Percentiles rank a stretch among this genome's conserved stretches.
phyloP scores from a whole-genome alignment of 352 stramenopile species.

The Vaucheria bursata region DNA sequence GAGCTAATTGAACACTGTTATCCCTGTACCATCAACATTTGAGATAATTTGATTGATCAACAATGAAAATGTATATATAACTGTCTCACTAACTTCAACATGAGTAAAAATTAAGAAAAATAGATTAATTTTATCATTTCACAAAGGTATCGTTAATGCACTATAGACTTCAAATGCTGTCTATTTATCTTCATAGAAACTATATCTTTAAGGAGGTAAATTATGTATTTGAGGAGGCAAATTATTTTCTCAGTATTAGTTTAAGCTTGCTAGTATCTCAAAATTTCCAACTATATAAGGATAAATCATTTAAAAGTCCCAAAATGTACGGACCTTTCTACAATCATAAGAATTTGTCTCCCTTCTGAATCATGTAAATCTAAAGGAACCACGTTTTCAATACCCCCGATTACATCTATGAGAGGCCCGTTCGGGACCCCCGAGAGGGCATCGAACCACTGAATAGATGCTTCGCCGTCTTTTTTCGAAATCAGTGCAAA shows the following conservation, averaged over 20 bases:
- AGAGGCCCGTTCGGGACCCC: slow-evolving; percentile 14
- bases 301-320: background rate
- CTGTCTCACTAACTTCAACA: background rate
- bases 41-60: no score
- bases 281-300: background rate
- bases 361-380: slow-evolving; percentile 20
- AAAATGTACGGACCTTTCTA: slow-evolving; percentile 36
- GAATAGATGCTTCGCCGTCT: background rate
- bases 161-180: no score
- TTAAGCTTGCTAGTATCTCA: background rate
- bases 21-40: background rate
- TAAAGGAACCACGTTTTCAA: slow-evolving; percentile 22
- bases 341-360: slow-evolving; percentile 27
- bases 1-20: slow-evolving; percentile 5
- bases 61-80: slow-evolving; percentile 3
- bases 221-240: background rate
- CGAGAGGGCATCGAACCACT: slow-evolving; percentile 21
- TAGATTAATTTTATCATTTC: slow-evolving; percentile 10
- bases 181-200: no score
- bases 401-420: slow-evolving; percentile 5
- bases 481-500: slow-evolving; percentile 15
- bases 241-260: background rate
- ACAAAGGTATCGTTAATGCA: no score
- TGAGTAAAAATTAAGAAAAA: slow-evolving; percentile 2
- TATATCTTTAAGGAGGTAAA: slow-evolving; percentile 2